Evolutionary conservation across 805 yeast species (phyloP).

Genomic region (Scheffersomyces coipomensis): DNA sequence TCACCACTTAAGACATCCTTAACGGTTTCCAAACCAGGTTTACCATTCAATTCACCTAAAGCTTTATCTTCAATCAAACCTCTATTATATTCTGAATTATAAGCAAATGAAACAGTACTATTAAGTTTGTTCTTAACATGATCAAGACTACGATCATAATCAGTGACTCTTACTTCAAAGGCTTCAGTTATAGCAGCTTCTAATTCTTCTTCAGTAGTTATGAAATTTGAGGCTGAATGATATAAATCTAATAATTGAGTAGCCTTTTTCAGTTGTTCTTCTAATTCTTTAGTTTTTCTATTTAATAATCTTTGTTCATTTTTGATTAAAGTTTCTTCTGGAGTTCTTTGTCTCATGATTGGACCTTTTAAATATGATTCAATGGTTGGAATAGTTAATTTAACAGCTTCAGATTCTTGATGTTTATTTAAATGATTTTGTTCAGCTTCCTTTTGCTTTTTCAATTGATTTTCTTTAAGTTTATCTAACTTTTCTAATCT

Average conservation of each 20-base stretch:
- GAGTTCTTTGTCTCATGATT: slow-evolving; percentile 68
- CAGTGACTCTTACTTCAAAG: slow-evolving; percentile 33
- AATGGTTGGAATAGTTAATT: slow-evolving; percentile 77
- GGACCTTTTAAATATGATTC: slow-evolving; percentile 67
- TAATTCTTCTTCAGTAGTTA: slow-evolving; percentile 69
- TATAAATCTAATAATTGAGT: slow-evolving; percentile 64
- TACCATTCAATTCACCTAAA: slow-evolving; percentile 38
- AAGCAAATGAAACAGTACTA: not conserved
- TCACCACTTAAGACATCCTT: slow-evolving; percentile 40
- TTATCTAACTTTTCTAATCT: slow-evolving; percentile 40
- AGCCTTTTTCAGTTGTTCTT: slow-evolving; percentile 52
- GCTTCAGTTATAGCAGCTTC: slow-evolving; percentile 57
- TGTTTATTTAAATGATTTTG: slow-evolving; percentile 21
- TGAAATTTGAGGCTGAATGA: slow-evolving; percentile 66
- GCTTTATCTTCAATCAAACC: slow-evolving; percentile 33
- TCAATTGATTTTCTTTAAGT: slow-evolving; percentile 24
- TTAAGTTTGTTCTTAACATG: not conserved
- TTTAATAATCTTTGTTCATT: slow-evolving; percentile 64
- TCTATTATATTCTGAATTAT: slow-evolving; percentile 18
- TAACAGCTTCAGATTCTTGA: slow-evolving; percentile 52
- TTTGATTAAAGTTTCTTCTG: slow-evolving; percentile 60
- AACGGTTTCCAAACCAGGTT: slow-evolving; percentile 40
- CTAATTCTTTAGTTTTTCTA: slow-evolving; percentile 54
- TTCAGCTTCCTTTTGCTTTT: slow-evolving; percentile 24
- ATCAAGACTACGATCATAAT: slow-evolving; percentile 1